Evolutionary conservation across 2,329 filamentous ascomycete genomes (phyloP), one percentile per base, ranked within the genome.

Genomic region (Elsinoe batatas): DNA sequence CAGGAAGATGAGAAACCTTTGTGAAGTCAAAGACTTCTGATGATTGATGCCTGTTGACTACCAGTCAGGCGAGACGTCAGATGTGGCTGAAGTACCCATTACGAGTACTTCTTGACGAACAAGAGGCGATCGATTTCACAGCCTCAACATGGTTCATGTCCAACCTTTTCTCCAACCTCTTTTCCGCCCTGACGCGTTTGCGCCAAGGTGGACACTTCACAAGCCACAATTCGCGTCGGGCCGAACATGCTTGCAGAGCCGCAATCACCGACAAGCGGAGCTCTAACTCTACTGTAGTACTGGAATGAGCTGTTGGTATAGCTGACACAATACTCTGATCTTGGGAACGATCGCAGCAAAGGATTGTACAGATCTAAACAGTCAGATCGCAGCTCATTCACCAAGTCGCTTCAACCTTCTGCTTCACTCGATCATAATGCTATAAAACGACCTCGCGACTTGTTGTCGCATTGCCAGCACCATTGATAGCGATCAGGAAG

Each of bases 11-110:
- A 26, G 20, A n/a, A 20, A 8, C 17, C 1, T 4, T 46, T 46
- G 15, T 46, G 17, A n/a, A 40, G 37, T n/a, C 17, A 11, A 18
- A 40, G 37, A 40, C 13, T 40, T 40, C n/a, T 18, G 37, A 13
- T 8, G 8, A 30, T 30, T 30, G 26, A 30, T 30, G 26, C 26
- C 26, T 30, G 26, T 30, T 30, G 44, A 35, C 26, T 33, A 26
- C 44, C 37, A 51, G 47, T 33, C 47, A 51, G 47, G 37, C 32
- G 20, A 26, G 26, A 30, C 26, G 26, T 22, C 17, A 38, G 18
- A 17, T 51, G 47, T 51, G 47, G 47, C 47, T 51, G 47, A 51
- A 51, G 33, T 12, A 35, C 12, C 33, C 47, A 51, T 51, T 51
- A 51, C 47, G 47, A 51, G 37, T 51, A 51, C 17, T 51, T 18